A percentile compares a stretch with the other conserved stretches of the same genome.
Evolutionary conservation across 2,329 filamentous ascomycete species (phyloP).

Genomic region (Aspergillus transmontanensis): DNA sequence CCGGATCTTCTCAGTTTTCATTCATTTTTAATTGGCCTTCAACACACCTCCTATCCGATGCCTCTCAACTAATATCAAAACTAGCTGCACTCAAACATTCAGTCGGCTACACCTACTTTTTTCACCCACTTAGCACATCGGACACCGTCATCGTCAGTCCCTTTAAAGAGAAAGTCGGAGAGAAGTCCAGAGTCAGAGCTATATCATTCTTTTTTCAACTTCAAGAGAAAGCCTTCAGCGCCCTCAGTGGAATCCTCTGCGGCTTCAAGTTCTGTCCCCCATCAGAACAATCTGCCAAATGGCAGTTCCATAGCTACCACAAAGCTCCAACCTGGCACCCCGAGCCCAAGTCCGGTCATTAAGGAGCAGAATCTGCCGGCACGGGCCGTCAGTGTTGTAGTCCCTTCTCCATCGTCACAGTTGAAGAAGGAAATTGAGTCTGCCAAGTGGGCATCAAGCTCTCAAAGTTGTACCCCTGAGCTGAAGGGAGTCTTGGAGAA

Average conservation of each 20-base stretch:
- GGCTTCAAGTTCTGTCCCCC: neutral
- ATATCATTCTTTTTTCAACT: neutral
- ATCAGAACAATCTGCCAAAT: neutral
- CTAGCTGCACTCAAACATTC: neutral
- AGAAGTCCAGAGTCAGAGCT: neutral
- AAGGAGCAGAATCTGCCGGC: neutral
- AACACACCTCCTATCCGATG: neutral
- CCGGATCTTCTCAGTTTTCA: neutral
- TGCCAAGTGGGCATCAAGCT: conserved; percentile 7
- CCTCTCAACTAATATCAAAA: neutral
- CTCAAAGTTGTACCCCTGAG: neutral
- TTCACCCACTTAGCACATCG: conserved; percentile 18
- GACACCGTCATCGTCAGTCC: conserved; percentile 15
- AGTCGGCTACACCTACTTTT: neutral
- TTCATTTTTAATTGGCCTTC: neutral
- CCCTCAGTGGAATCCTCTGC: neutral
- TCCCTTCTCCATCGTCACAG: conserved; percentile 28
- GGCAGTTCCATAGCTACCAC: neutral
- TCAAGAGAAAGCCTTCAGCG: neutral
- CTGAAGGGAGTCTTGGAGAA: conserved; percentile 21
- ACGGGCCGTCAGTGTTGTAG: conserved; percentile 22
- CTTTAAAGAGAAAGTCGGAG: conserved; percentile 22
- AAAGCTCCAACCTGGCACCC: conserved; percentile 3
- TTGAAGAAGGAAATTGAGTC: conserved; percentile 19
- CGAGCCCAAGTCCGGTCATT: conserved; percentile 10